phyloP scores from a whole-genome alignment of 192 early-diverging fungal genomes.

The Cetraspora pellucida region DNA sequence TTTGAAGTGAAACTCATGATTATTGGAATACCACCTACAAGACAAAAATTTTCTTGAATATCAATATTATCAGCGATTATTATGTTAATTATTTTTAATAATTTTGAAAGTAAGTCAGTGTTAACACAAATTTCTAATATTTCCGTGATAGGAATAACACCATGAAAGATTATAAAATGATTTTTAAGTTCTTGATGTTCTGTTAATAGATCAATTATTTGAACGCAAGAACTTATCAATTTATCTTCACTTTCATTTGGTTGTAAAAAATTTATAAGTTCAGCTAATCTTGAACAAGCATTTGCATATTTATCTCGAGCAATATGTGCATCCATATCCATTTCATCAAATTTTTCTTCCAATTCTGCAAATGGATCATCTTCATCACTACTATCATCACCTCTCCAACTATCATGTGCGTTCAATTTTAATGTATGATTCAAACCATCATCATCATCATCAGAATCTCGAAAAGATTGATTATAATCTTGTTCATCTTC shows the following conservation, averaged over 20 bases:
- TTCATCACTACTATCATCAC: constrained; percentile 49
- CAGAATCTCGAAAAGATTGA: constrained; percentile 17
- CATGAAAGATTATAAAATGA: constrained; percentile 50
- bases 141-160: constrained; percentile 50
- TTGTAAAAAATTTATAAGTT: constrained; percentile 42
- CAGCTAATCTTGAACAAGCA: constrained; percentile 37
- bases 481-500: constrained; percentile 25
- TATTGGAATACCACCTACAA: constrained; percentile 58
- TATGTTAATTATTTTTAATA: constrained; percentile 46
- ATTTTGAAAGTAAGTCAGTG: constrained; percentile 33
- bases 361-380: constrained; percentile 55
- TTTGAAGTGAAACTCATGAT: constrained; percentile 51
- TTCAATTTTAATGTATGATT: constrained; percentile 40
- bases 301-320: constrained; percentile 49
- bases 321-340: constrained; percentile 52
- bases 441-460: constrained; percentile 23
- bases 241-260: constrained; percentile 29
- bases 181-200: constrained; percentile 50
- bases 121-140: constrained; percentile 44
- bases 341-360: constrained; percentile 54
- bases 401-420: constrained; percentile 48
- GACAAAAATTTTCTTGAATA: constrained; percentile 54
- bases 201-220: constrained; percentile 36
- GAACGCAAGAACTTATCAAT: constrained; percentile 20
- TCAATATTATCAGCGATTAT: constrained; percentile 43